These are phyloP conservation scores for Metschnikowia picachoensis DNA, from an alignment of 805 yeast genomes.

Conservation along the genomic window DNA sequence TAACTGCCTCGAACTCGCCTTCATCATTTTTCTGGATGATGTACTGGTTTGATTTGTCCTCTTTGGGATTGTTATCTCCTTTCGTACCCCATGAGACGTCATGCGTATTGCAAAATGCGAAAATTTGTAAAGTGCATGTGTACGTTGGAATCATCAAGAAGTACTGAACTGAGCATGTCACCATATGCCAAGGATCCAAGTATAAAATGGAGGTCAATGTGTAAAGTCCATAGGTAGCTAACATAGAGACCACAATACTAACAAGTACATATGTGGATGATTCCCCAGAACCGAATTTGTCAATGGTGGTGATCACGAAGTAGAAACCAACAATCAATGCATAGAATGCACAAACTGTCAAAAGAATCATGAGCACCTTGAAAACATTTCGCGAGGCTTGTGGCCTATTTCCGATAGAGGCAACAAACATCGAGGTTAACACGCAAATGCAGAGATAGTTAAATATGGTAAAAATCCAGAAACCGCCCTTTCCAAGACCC, in stretches of 20 bases:
- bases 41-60: slow-evolving; percentile 72
- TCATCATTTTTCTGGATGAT: slow-evolving; percentile 75
- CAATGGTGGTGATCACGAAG: slow-evolving; percentile 59
- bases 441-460: slow-evolving; percentile 81
- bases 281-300: slow-evolving; percentile 38
- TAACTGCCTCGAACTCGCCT: slow-evolving; percentile 76
- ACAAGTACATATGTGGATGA: slow-evolving; percentile 51
- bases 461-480: slow-evolving; percentile 77
- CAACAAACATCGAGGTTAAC: slow-evolving; percentile 81
- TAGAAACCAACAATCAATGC: slow-evolving; percentile 79
- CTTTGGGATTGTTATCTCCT: slow-evolving; percentile 73
- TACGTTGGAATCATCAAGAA: slow-evolving; percentile 87
- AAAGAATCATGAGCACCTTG: slow-evolving; percentile 62
- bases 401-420: slow-evolving; percentile 96
- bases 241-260: slow-evolving; percentile 76
- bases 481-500: slow-evolving; percentile 66
- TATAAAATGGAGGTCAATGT: slow-evolving; percentile 76
- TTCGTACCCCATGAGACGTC: slow-evolving; percentile 99
- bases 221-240: slow-evolving; percentile 91
- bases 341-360: slow-evolving; percentile 77
- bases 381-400: slow-evolving; percentile 88
- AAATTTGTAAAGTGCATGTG: slow-evolving; percentile 88
- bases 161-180: slow-evolving; percentile 85
- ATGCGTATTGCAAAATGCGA: slow-evolving; percentile 96
- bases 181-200: slow-evolving; percentile 94